phyloP scores from a whole-genome alignment of 2,329 filamentous ascomycete species.

The Beauveria rudraprayagi region DNA sequence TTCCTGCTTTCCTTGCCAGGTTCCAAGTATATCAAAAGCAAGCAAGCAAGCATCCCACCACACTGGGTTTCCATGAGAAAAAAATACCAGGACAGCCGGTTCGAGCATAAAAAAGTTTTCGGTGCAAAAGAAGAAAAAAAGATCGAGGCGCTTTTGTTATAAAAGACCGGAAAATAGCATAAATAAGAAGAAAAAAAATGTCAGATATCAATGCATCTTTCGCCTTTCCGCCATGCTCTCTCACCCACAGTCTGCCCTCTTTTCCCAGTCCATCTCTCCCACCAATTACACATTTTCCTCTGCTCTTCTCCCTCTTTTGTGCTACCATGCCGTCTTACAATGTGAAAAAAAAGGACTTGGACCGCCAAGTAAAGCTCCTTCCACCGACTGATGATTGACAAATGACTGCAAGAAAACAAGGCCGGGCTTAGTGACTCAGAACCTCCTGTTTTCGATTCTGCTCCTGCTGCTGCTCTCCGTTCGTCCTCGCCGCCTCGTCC shows the following conservation, averaged over 20 bases:
- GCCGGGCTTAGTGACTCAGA: conserved; percentile 14
- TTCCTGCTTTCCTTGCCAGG: no score
- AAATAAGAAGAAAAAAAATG: not conserved
- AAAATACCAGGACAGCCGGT: not conserved
- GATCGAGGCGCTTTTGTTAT: not conserved
- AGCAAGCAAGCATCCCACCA: not conserved
- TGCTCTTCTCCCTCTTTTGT: not conserved
- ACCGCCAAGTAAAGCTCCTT: not conserved
- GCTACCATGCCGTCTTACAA: not conserved
- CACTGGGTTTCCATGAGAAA: not conserved
- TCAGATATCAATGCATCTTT: not conserved
- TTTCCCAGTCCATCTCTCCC: not conserved
- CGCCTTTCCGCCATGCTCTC: not conserved
- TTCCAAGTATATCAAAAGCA: not conserved
- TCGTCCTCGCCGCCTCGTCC: conserved; percentile 29
- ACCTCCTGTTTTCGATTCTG: conserved; percentile 17
- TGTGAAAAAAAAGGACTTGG: not conserved
- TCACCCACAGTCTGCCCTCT: not conserved
- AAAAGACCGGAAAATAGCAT: not conserved
- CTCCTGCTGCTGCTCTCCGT: conserved; percentile 7
- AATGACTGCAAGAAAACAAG: not conserved
- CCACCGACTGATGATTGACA: not conserved
- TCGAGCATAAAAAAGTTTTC: not conserved
- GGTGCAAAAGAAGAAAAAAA: not conserved
- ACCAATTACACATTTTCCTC: not conserved